Evolutionary conservation across 2,329 filamentous ascomycete genomes (phyloP), one percentile per base, ranked within the genome.

Genomic region (Exophiala spinifera): DNA sequence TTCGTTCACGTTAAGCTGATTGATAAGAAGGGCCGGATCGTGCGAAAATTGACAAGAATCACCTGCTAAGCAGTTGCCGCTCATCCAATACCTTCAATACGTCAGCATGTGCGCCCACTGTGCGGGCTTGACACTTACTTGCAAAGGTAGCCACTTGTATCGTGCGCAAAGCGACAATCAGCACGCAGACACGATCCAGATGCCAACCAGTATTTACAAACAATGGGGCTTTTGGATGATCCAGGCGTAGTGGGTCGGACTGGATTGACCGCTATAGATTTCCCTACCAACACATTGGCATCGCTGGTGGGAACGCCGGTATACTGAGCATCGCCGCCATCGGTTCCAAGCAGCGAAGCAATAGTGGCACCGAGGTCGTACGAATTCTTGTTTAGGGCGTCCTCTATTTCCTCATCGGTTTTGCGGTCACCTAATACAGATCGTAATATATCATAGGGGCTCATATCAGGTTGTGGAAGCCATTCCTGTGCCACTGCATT

Each of bases 41-140:
- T 99, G 94, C 13, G 92, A 97, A 75, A 99, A 99, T 56, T 96
- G 89, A 71, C 94, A 99, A 2, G 90, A 91, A 53, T 91, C 87
- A 33, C 94, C 92, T 17, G 94, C 94, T 31, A 99, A 80, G 69
- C 94, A 99, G 66, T 92, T 96, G 1, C 94, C 94, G 75, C 90
- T 90, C 49, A 99, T 81, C 89, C 91, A 99, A 70, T 97, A 97
- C 69, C 89, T 94, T 65, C 42, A 60, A 55, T 45, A 49, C 51
- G 60, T 71, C 61, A 73, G 67, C 51, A 49, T 54, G 42, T 50
- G 23, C 34, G 49, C 36, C 40, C 49, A 50, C 52, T 61, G 52
- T 50, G 64, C 57, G 52, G 61, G 36, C 36, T 28, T 20, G 53
- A 14, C 52, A 87, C 89, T 80, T 78, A 95, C 89, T 97, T 97